Evolutionary conservation across 805 yeast species (phyloP).

Genomic region (Candida hungchunana): DNA sequence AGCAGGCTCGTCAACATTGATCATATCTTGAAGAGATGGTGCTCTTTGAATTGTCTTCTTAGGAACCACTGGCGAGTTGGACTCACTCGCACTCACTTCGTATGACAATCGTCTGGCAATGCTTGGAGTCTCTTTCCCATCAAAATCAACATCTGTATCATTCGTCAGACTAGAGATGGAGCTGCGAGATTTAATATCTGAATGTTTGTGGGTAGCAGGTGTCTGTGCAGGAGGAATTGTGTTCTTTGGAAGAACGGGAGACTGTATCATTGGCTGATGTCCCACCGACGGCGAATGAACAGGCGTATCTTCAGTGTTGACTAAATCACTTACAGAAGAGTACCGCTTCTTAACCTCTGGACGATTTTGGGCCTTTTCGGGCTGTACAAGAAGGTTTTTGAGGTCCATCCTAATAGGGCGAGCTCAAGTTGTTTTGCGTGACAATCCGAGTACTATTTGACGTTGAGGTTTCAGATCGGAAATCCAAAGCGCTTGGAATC

Average conservation of each 20-base stretch:
- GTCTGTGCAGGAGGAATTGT: constrained; percentile 1
- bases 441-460: not conserved
- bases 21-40: constrained; percentile 16
- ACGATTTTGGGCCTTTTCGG: constrained; percentile 5
- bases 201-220: constrained; percentile 8
- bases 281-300: constrained; percentile 6
- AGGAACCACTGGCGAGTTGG: constrained; percentile 23
- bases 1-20: constrained; percentile 14
- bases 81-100: constrained; percentile 21
- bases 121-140: constrained; percentile 37
- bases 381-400: constrained; percentile 15
- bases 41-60: constrained; percentile 20
- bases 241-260: constrained; percentile 12
- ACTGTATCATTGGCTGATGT: constrained; percentile 6
- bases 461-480: no score
- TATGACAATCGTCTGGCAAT: constrained; percentile 28
- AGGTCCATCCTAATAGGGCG: constrained; percentile 18
- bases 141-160: constrained; percentile 40
- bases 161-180: constrained; percentile 35
- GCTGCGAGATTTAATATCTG: constrained; percentile 18
- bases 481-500: no score
- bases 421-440: not conserved
- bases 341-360: constrained; percentile 14
- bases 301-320: constrained; percentile 14
- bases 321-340: constrained; percentile 21